Evolutionary conservation across 2,329 filamentous ascomycete genomes (phyloP), one percentile per base, ranked within the genome.

Genomic region (Emydomyces testavorans): DNA sequence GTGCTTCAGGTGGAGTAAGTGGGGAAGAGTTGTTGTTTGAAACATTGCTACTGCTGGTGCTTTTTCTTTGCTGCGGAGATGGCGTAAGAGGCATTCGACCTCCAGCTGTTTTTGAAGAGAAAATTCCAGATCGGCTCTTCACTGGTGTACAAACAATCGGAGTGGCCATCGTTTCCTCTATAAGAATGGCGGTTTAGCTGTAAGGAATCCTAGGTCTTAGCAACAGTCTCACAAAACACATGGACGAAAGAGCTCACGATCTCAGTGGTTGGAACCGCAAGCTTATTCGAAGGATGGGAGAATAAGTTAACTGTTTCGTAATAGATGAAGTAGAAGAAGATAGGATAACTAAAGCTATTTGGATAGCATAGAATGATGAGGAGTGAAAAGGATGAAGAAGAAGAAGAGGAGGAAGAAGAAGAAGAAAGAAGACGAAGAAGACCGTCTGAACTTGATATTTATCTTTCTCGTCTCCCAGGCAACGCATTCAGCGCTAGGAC

Each of bases 1-100:
- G 64, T 65, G 77, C 69, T 76, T 83, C 69, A 50, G 74, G 72
- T 34, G 87, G 86, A 1, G 84, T 89, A 65, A 80, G 87, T 0
- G 85, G 85, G n/a, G 84, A 88, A 10, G 80, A 79, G 50, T 76
- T 62, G 50, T 76, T 62, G 61, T 75, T 77, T 10, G 74, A 68
- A 47, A 71, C 54, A 50, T 65, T 63, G 16, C 58, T 68, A 41
- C 70, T 59, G 20, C 62, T 49, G 49, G 64, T 73, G 26, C 72
- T 68, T 28, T 73, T 72, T 55, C 80, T 78, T 53, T 74, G 70
- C 57, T 82, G 79, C 50, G 92, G 92, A 50, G 90, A 96, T 26
- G 92, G 90, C 3, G 90, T 95, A 63, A 98, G 73, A 58, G 92
- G 89, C 76, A 94, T 89, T 53, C 92, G 86, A 65, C 89, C 88